Evolutionary conservation across 495 filamentous ascomycete species (phyloP).

Genomic region (Xylaria sp.): DNA sequence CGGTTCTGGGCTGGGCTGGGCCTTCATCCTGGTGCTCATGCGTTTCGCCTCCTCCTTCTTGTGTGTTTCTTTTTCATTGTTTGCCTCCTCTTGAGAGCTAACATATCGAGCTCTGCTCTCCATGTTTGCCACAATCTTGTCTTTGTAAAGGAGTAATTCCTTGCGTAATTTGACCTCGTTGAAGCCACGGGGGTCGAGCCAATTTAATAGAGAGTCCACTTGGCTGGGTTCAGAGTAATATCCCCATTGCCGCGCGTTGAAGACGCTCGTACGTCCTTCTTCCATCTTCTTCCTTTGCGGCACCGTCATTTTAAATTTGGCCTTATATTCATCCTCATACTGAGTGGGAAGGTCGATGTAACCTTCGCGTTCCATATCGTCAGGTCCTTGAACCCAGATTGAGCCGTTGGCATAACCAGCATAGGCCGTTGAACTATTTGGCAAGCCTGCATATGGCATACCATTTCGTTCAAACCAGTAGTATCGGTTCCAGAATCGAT

Average conservation of each 20-base stretch:
- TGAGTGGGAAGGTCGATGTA: conserved; percentile 74
- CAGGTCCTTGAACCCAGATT: conserved; percentile 94
- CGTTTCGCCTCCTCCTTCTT: conserved; percentile 61
- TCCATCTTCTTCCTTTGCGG: conserved; percentile 85
- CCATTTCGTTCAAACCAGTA: conserved; percentile 99
- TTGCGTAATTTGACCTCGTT: conserved; percentile 86
- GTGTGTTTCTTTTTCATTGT: conserved; percentile 61
- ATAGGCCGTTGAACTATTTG: conserved; percentile 82
- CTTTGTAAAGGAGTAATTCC: conserved; percentile 78
- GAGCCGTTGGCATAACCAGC: conserved; percentile 93
- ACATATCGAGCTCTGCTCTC: conserved; percentile 75
- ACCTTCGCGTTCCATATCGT: conserved; percentile 84
- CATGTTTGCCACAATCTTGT: conserved; percentile 83
- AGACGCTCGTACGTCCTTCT: conserved; percentile 81
- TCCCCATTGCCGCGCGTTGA: conserved; percentile 83
- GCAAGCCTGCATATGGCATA: conserved; percentile 93
- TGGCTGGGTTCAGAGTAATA: conserved; percentile 82
- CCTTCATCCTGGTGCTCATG: conserved; percentile 78
- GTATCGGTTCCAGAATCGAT: conserved; percentile 97
- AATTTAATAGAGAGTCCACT: conserved; percentile 79
- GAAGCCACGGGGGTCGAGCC: conserved; percentile 84
- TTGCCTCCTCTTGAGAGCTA: conserved; percentile 47
- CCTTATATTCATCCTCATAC: conserved; percentile 65
- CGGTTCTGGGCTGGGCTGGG: conserved; percentile 57
- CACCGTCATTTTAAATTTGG: conserved; percentile 77